Evolutionary conservation across 352 stramenopile species (phyloP).

Genomic region (Phytopythium oedochilum): DNA sequence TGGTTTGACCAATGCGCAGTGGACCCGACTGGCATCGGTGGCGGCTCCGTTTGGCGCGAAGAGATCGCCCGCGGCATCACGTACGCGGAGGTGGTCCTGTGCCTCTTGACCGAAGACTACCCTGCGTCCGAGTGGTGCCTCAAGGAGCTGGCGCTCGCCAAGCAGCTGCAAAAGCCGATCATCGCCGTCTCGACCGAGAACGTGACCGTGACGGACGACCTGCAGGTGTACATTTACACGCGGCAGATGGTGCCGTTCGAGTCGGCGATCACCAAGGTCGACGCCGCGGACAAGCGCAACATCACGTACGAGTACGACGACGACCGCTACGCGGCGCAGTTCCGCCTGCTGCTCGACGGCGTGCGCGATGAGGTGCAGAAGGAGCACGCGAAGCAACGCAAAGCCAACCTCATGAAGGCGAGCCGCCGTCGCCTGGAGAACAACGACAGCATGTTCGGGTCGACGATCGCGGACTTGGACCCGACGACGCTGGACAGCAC

Average conservation of each 20-base stretch:
- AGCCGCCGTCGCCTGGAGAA: constrained; percentile 23
- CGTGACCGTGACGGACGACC: constrained; percentile 52
- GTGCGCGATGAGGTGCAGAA: constrained; percentile 76
- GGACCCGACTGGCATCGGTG: constrained; percentile 75
- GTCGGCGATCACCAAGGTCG: constrained; percentile 50
- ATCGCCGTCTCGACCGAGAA: constrained; percentile 63
- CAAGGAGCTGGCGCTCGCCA: constrained; percentile 74
- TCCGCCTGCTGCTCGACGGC: constrained; percentile 63
- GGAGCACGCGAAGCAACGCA: constrained; percentile 67
- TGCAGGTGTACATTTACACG: constrained; percentile 85
- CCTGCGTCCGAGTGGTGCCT: constrained; percentile 69
- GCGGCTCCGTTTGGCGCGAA: constrained; percentile 74
- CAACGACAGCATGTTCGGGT: constrained; percentile 20
- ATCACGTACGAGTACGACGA: constrained; percentile 72
- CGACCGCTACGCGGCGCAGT: constrained; percentile 40
- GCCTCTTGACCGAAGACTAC: constrained; percentile 74
- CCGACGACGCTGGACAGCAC: constrained; percentile 20
- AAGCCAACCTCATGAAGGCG: constrained; percentile 33
- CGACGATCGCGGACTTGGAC: constrained; percentile 33
- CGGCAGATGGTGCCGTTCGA: constrained; percentile 82
- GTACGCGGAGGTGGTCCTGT: constrained; percentile 67
- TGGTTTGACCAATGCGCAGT: constrained; percentile 18
- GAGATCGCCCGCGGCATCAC: constrained; percentile 78
- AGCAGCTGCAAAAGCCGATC: constrained; percentile 61
- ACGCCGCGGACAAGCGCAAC: constrained; percentile 46